phyloP scores from a whole-genome alignment of 768 basidiomycete genomes.

The Asterophora lycoperdoides region DNA sequence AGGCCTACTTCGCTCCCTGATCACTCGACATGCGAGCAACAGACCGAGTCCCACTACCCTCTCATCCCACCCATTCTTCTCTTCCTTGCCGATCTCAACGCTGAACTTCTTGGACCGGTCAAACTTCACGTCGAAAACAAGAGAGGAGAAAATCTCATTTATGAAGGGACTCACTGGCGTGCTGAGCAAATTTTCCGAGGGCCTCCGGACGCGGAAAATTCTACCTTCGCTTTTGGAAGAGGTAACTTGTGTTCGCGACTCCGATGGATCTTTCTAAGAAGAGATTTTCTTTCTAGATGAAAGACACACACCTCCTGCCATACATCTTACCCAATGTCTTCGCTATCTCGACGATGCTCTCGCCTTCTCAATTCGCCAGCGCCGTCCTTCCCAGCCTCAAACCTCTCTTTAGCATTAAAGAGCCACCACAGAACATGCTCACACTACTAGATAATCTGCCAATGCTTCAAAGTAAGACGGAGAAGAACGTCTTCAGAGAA shows the following conservation, averaged over 20 bases:
- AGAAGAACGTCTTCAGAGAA: constrained; percentile 81
- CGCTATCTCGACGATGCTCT: constrained; percentile 73
- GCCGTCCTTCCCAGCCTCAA: constrained; percentile 83
- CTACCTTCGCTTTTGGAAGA: constrained; percentile 92
- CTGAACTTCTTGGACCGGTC: constrained; percentile 95
- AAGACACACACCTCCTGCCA: constrained; percentile 88
- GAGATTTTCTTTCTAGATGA: constrained; percentile 65
- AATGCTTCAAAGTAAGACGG: constrained; percentile 86
- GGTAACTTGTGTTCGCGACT: constrained; percentile 35
- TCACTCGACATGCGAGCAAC: constrained; percentile 71
- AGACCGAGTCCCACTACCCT: constrained; percentile 78
- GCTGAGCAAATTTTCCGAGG: constrained; percentile 81
- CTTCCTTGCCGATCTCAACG: constrained; percentile 91
- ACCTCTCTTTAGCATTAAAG: constrained; percentile 85
- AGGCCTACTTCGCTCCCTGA: constrained; percentile 77
- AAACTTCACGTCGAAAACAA: constrained; percentile 88
- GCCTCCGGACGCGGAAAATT: constrained; percentile 82
- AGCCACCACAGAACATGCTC: constrained; percentile 97
- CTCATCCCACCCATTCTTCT: constrained; percentile 87
- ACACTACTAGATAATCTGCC: constrained; percentile 86
- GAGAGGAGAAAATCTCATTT: constrained; percentile 95
- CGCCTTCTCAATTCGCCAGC: constrained; percentile 74
- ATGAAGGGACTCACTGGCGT: constrained; percentile 86
- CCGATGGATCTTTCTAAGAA: constrained; percentile 3
- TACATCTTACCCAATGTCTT: constrained; percentile 97